Conservation (phyloP, 2,329 filamentous ascomycete species). For the Colletotrichum navitas region DNA sequence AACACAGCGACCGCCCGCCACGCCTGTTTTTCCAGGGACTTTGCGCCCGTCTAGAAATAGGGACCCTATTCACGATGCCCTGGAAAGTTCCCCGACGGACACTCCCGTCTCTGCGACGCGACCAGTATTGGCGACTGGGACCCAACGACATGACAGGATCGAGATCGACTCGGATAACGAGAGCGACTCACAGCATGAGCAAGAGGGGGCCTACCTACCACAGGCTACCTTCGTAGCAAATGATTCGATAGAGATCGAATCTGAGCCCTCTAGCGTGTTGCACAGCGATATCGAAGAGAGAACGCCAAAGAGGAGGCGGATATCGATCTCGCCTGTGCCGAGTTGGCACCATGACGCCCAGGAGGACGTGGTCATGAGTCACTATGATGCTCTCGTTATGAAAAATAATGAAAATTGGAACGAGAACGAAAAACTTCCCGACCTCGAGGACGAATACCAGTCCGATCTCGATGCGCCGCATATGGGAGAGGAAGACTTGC, state of each 20-base stretch:
- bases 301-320: conserved; percentile 40
- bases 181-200: conserved; percentile 44
- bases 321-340: conserved; percentile 42
- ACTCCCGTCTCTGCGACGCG: conserved; percentile 10
- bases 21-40: conserved; percentile 31
- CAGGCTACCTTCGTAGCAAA: neutral
- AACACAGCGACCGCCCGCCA: conserved; percentile 39
- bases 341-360: conserved; percentile 17
- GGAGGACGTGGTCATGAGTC: neutral
- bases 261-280: conserved; percentile 22
- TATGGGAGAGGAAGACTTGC: conserved; percentile 41
- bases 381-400: neutral
- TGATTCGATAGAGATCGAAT: conserved; percentile 44
- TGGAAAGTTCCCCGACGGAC: conserved; percentile 29
- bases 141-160: conserved; percentile 40
- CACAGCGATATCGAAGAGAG: conserved; percentile 31
- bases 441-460: conserved; percentile 9
- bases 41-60: conserved; percentile 46
- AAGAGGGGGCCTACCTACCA: conserved; percentile 36
- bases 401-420: neutral
- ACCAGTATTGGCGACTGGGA: neutral
- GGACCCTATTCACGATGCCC: conserved; percentile 33
- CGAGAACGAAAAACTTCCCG: neutral
- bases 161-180: conserved; percentile 42
- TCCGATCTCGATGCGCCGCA: neutral